Evolutionary conservation across 1,284 basidiomycete genomes (phyloP).

Genomic region (Boletus semigastroideus): DNA sequence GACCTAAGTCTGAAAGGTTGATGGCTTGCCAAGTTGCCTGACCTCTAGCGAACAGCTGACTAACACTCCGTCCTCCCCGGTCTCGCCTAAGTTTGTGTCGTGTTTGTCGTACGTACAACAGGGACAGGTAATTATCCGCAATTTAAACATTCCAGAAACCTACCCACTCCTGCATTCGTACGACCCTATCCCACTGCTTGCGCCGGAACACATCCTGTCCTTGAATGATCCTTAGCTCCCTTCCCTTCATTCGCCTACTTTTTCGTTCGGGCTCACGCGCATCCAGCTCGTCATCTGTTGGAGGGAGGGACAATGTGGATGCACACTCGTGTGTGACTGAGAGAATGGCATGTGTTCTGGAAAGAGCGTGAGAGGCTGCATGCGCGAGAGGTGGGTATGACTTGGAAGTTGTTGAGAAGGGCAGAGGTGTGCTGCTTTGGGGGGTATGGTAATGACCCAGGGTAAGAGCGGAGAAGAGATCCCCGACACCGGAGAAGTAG

Average conservation of each 20-base stretch:
- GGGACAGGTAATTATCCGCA: neutral
- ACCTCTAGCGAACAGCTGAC: too few relatives aligned
- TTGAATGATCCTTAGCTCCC: constrained; percentile 82
- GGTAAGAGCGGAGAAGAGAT: constrained; percentile 93
- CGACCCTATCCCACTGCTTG: constrained; percentile 29
- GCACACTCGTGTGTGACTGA: constrained; percentile 66
- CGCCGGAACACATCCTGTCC: constrained; percentile 59
- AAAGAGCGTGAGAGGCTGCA: constrained; percentile 73
- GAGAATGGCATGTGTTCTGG: constrained; percentile 86
- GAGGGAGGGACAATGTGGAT: constrained; percentile 43
- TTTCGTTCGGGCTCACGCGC: constrained; percentile 60
- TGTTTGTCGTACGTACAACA: neutral
- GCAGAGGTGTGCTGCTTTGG: neutral
- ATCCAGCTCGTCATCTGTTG: constrained; percentile 78
- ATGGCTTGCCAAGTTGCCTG: too few relatives aligned
- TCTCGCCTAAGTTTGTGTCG: too few relatives aligned
- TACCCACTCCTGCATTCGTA: constrained; percentile 39
- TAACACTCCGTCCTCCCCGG: too few relatives aligned
- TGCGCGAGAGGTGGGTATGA: constrained; percentile 24
- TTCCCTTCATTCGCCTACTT: constrained; percentile 70
- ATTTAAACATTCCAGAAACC: constrained; percentile 37
- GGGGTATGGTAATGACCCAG: constrained; percentile 72
- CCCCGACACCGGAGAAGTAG: constrained; percentile 96
- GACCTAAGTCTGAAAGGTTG: too few relatives aligned
- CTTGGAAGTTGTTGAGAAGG: constrained; percentile 18